These are phyloP conservation scores for Trichaptum fuscoviolaceum DNA, from an alignment of 768 basidiomycete species.

Conservation along the genomic window DNA sequence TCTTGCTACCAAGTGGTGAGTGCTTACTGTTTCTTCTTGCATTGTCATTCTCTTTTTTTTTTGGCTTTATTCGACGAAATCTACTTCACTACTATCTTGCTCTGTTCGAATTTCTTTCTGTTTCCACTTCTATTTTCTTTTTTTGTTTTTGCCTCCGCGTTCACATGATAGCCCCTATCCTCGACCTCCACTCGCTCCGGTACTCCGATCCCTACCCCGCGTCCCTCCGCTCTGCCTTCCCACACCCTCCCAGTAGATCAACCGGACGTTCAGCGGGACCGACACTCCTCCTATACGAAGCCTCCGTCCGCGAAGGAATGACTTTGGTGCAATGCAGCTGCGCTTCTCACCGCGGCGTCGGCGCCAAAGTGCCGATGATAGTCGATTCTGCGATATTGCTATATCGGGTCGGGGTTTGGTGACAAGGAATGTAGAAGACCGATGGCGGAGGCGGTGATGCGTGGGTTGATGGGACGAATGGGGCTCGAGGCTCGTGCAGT, in stretches of 20 bases:
- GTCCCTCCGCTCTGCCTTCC: background rate
- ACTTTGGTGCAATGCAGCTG: background rate
- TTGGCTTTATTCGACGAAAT: background rate
- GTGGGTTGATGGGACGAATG: background rate
- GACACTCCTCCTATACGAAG: background rate
- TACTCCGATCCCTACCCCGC: background rate
- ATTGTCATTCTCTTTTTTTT: background rate
- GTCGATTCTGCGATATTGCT: background rate
- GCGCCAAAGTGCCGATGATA: background rate
- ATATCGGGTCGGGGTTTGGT: background rate
- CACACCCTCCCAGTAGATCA: background rate
- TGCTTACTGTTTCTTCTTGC: background rate
- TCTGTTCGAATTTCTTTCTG: background rate
- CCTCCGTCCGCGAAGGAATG: background rate
- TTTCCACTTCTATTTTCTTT: background rate
- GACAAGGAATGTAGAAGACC: background rate
- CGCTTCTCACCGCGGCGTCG: no score
- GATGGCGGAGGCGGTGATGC: background rate
- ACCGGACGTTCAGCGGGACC: background rate
- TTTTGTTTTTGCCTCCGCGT: background rate
- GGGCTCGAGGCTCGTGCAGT: background rate
- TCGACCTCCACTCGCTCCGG: background rate
- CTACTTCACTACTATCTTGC: background rate
- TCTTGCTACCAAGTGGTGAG: constrained; percentile 82
- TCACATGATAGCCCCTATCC: background rate